phyloP scores from a whole-genome alignment of 768 basidiomycete genomes.

The Russula emetica region DNA sequence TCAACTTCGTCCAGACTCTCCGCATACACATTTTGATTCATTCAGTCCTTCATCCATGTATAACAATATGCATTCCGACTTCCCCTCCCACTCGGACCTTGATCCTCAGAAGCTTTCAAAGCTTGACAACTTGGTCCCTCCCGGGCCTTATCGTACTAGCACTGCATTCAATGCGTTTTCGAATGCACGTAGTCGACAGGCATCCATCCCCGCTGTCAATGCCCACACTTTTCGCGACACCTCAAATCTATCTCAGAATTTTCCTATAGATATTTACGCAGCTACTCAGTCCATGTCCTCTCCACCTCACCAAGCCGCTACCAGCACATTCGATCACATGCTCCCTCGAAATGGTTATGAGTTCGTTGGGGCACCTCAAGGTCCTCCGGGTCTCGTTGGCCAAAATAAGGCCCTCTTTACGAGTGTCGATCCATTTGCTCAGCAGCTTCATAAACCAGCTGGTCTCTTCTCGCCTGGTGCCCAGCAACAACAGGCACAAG shows the following conservation, averaged over 20 bases:
- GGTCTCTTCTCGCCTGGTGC: constrained; percentile 34
- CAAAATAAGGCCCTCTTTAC: constrained; percentile 25
- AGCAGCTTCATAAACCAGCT: constrained; percentile 23
- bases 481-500: constrained; percentile 38
- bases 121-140: constrained; percentile 26
- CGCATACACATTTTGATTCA: constrained; percentile 42
- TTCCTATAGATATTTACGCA: constrained; percentile 27
- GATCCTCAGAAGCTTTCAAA: constrained; percentile 27
- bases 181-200: constrained; percentile 26
- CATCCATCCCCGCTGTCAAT: constrained; percentile 20
- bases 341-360: constrained; percentile 22
- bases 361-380: constrained; percentile 19
- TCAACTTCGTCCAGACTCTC: constrained; percentile 51
- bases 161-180: constrained; percentile 29
- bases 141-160: constrained; percentile 28
- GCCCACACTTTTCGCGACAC: constrained; percentile 29
- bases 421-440: constrained; percentile 27
- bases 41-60: constrained; percentile 35
- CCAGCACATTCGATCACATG: constrained; percentile 24
- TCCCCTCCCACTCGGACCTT: constrained; percentile 18
- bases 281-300: constrained; percentile 25
- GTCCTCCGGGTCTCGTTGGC: constrained; percentile 19
- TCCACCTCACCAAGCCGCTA: constrained; percentile 25
- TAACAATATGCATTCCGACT: constrained; percentile 30
- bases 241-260: constrained; percentile 28